Percentiles rank a stretch among this genome's conserved stretches.
Evolutionary conservation across 768 basidiomycete species (phyloP).

Genomic region (Mycena crocata): DNA sequence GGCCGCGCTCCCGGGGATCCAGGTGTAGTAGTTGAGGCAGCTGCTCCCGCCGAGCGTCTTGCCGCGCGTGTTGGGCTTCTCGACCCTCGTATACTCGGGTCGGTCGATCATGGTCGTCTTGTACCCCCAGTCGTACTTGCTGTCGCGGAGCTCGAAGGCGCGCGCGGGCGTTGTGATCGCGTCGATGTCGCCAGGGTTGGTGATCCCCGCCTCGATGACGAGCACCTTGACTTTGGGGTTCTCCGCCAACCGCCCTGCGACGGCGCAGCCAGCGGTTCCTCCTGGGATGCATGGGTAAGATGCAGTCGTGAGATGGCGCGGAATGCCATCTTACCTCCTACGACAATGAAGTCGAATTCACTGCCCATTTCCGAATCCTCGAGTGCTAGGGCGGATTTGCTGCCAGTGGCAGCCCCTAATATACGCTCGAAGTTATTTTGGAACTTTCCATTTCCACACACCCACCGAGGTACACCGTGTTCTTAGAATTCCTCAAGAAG

Average conservation of each 20-base stretch:
- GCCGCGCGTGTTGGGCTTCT: constrained; percentile 32
- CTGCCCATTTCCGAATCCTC: constrained; percentile 14
- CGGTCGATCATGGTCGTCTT: constrained; percentile 33
- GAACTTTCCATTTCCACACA: not conserved
- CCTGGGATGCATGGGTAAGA: constrained; percentile 16
- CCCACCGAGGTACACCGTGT: not conserved
- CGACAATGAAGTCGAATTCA: constrained; percentile 31
- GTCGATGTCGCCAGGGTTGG: constrained; percentile 29
- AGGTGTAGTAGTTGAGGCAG: constrained; percentile 31
- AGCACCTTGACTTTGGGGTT: constrained; percentile 25
- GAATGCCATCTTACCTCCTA: constrained; percentile 11
- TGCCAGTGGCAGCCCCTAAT: not conserved
- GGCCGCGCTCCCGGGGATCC: constrained; percentile 30
- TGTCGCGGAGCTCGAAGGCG: constrained; percentile 31
- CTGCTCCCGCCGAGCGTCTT: constrained; percentile 29
- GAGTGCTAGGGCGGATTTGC: not conserved
- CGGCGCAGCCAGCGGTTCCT: constrained; percentile 26
- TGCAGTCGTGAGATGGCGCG: not conserved
- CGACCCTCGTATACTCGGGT: constrained; percentile 28
- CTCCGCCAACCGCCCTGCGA: constrained; percentile 30
- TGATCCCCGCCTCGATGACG: constrained; percentile 30
- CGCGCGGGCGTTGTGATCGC: constrained; percentile 28
- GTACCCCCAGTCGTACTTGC: constrained; percentile 29
- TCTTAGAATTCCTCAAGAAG: not conserved
- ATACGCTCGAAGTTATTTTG: not conserved